Percentiles rank a stretch among this genome's conserved stretches.
Evolutionary conservation across 2,329 filamentous ascomycete species (phyloP).

Genomic region (Aaosphaeria arxii): DNA sequence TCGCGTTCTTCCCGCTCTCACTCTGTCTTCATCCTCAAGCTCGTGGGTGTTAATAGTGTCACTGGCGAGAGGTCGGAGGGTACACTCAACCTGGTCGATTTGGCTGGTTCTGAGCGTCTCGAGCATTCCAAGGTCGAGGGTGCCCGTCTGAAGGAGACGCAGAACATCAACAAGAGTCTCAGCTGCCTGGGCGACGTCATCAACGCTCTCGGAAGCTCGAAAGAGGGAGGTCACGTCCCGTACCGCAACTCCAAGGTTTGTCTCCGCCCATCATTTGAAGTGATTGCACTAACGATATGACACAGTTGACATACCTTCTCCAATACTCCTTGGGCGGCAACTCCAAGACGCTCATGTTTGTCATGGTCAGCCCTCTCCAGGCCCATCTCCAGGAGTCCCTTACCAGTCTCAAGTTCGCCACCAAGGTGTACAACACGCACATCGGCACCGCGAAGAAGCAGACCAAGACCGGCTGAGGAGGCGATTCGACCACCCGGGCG

Average conservation of each 20-base stretch:
- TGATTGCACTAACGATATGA: background rate
- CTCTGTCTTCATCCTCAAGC: conserved; percentile 86
- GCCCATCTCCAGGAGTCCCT: conserved; percentile 89
- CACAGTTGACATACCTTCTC: conserved; percentile 82
- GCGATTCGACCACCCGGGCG: too few species aligned
- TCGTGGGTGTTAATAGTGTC: conserved; percentile 64
- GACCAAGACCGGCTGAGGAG: conserved; percentile 48
- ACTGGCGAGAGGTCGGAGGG: conserved; percentile 86
- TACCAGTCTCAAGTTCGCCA: conserved; percentile 93
- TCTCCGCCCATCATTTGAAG: background rate
- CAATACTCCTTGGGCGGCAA: conserved; percentile 95
- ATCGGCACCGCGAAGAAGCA: conserved; percentile 84
- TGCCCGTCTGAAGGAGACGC: conserved; percentile 86
- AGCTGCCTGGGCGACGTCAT: conserved; percentile 94
- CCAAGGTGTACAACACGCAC: conserved; percentile 90
- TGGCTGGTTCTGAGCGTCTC: conserved; percentile 88
- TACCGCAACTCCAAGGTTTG: conserved; percentile 90
- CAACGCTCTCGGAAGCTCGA: conserved; percentile 81
- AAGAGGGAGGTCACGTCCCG: conserved; percentile 75
- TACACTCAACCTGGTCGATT: conserved; percentile 90
- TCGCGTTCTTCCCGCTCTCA: conserved; percentile 92
- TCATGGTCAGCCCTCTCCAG: conserved; percentile 93
- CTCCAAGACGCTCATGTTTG: conserved; percentile 97
- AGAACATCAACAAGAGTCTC: conserved; percentile 95
- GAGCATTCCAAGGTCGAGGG: conserved; percentile 85